Evolutionary conservation across 768 basidiomycete species (phyloP).

Genomic region (Cystofilobasidium capitatum): DNA sequence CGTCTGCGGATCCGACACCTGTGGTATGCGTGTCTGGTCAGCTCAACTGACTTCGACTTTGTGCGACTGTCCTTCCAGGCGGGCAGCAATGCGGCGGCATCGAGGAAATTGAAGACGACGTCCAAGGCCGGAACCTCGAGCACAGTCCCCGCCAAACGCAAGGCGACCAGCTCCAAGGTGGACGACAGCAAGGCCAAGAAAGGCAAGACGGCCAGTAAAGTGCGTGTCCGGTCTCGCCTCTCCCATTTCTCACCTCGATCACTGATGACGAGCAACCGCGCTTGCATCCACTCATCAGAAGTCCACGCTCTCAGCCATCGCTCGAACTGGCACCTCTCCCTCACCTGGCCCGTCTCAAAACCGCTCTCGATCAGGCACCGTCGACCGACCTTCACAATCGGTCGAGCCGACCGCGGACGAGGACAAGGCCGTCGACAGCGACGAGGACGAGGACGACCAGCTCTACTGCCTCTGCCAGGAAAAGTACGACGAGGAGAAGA

Average conservation of each 20-base stretch:
- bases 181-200: conserved; percentile 12
- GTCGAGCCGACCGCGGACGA: background rate
- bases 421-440: conserved; percentile 13
- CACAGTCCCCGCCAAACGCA: background rate
- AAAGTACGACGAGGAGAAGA: conserved; percentile 70
- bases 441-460: conserved; percentile 53
- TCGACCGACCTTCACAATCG: background rate
- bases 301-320: background rate
- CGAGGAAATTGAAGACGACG: background rate
- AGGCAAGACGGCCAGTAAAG: too few species aligned
- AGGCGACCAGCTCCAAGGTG: background rate
- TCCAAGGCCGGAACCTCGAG: background rate
- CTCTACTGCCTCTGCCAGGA: conserved; percentile 84
- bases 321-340: background rate
- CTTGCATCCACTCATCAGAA: background rate
- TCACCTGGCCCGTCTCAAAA: background rate
- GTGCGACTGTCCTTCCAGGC: too few species aligned
- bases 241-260: background rate
- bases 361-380: background rate
- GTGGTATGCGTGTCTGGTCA: background rate
- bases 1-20: background rate
- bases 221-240: too few species aligned
- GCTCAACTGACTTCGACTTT: background rate
- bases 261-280: background rate
- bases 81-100: too few species aligned